phyloP scores from a whole-genome alignment of 345 rosid species.

The Populus davidiana region DNA sequence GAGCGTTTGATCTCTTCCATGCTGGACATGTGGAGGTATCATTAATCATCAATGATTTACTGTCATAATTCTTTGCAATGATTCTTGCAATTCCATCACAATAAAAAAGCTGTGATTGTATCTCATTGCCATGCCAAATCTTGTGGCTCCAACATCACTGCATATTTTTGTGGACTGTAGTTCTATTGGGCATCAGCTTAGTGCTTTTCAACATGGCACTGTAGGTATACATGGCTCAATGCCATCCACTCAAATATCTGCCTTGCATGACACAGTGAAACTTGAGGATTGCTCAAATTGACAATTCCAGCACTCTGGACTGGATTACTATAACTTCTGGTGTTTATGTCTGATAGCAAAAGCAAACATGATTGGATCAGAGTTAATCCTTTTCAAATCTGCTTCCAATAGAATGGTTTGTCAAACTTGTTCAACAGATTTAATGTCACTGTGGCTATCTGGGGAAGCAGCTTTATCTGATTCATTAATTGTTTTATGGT shows the following conservation, averaged over 20 bases:
- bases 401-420: not conserved
- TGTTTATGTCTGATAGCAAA: not conserved
- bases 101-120: not conserved
- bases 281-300: not conserved
- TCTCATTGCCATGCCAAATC: not conserved
- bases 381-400: not conserved
- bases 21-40: conserved; percentile 98
- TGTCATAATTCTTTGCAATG: conserved; percentile 10
- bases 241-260: not conserved
- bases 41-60: not conserved
- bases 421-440: not conserved
- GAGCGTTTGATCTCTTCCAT: conserved; percentile 97
- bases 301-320: not conserved
- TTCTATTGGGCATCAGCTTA: not conserved
- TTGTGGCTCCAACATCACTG: not conserved
- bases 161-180: not conserved
- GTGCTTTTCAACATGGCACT: not conserved
- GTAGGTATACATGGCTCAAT: not conserved
- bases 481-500: not conserved
- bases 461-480: not conserved
- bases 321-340: not conserved
- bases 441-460: not conserved
- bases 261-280: not conserved
- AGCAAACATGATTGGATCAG: not conserved
- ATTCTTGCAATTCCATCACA: not conserved